Percentiles rank a stretch among this genome's conserved stretches.
These are phyloP conservation scores for Epichloe aotearoae DNA, from an alignment of 2,329 filamentous ascomycete genomes.

Conservation along the genomic window DNA sequence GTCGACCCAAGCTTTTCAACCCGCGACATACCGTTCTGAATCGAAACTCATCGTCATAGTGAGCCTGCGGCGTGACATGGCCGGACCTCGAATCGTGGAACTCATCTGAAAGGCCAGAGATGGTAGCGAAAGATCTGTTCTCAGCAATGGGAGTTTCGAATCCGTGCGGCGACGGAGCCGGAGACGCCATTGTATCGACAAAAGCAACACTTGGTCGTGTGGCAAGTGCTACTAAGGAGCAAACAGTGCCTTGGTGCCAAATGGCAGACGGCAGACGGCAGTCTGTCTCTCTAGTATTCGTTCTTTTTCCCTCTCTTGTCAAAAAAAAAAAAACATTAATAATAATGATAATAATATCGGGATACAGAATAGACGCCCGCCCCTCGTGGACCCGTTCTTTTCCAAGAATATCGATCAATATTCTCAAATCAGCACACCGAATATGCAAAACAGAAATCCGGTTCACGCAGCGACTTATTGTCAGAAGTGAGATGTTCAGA, in stretches of 20 bases:
- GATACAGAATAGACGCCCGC: too few species aligned
- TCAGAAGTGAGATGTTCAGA: background rate
- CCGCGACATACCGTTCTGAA: conserved; percentile 14
- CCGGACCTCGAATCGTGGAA: conserved; percentile 1
- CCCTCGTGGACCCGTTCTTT: too few species aligned
- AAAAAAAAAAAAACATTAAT: too few species aligned
- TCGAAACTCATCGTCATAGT: conserved; percentile 18
- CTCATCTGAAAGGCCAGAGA: conserved; percentile 1
- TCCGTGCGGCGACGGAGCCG: background rate
- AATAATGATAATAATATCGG: too few species aligned
- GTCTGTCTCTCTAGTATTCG: too few species aligned
- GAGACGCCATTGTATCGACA: conserved; percentile 2
- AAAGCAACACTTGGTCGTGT: background rate
- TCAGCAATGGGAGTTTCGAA: conserved; percentile 1
- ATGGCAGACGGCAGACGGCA: too few species aligned
- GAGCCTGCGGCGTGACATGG: background rate
- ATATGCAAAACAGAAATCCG: background rate
- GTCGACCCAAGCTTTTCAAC: background rate
- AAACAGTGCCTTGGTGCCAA: background rate
- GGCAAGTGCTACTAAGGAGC: background rate
- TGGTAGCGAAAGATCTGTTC: conserved; percentile 4
- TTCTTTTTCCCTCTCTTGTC: too few species aligned
- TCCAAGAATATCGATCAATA: too few species aligned
- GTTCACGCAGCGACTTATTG: background rate
- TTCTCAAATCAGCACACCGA: too few species aligned